These are phyloP conservation scores for Sequoia sempervirens DNA, from an alignment of 75 land plant genomes.

Conservation along the genomic window DNA sequence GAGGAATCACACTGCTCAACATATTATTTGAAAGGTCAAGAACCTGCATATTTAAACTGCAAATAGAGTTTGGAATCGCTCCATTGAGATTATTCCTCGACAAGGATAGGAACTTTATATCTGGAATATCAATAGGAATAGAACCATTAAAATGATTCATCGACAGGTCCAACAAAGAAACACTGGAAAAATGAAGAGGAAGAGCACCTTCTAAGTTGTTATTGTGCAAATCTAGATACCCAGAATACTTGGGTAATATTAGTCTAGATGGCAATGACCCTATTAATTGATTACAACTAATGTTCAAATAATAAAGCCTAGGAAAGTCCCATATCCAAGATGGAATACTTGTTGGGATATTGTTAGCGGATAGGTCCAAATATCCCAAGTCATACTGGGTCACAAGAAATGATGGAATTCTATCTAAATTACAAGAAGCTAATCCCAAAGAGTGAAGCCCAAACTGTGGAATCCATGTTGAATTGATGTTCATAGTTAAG, in stretches of 20 bases:
- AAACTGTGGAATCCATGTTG: slow-evolving; percentile 11
- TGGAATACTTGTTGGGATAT: slow-evolving; percentile 10
- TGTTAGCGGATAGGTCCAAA: slow-evolving; percentile 8
- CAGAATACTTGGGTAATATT: too few species aligned
- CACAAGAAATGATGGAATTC: slow-evolving; percentile 15
- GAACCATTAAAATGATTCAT: neutral
- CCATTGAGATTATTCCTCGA: slow-evolving; percentile 11
- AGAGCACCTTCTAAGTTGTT: neutral
- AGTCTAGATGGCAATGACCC: neutral
- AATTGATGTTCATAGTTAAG: neutral
- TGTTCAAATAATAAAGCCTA: neutral
- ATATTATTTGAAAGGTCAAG: neutral
- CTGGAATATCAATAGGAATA: neutral
- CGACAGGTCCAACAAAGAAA: too few species aligned
- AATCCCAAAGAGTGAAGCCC: neutral
- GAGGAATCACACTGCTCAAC: slow-evolving; percentile 5
- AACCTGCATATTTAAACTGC: neutral
- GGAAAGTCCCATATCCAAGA: neutral
- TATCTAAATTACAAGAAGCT: slow-evolving; percentile 3
- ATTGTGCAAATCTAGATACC: neutral
- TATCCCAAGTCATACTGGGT: neutral
- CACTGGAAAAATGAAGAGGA: too few species aligned
- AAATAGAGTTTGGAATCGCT: neutral
- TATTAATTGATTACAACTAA: neutral
- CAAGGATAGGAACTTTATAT: neutral